Percentiles rank a stretch among this genome's conserved stretches.
Evolutionary conservation across 2,329 filamentous ascomycete genomes (phyloP).

Genomic region (Massarina eburnea): DNA sequence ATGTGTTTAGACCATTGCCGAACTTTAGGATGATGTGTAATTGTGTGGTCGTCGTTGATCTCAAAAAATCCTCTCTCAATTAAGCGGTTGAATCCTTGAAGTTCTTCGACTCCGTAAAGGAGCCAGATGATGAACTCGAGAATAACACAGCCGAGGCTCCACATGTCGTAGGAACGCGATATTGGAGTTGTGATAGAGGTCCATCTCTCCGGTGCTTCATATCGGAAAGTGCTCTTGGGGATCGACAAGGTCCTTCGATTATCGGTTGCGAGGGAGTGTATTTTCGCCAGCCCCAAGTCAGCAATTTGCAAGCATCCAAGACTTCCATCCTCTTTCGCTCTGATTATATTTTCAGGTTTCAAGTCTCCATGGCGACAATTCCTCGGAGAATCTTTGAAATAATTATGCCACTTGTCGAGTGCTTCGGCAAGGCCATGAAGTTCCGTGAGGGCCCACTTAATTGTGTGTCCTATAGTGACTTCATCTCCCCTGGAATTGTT

Average conservation of each 20-base stretch:
- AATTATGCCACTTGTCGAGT: constrained; percentile 7
- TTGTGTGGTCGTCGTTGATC: too few species aligned
- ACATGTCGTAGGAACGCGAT: constrained; percentile 14
- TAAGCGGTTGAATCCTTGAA: constrained; percentile 4
- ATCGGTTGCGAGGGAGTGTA: constrained; percentile 5
- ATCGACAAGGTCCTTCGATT: background rate
- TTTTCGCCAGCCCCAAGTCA: constrained; percentile 10
- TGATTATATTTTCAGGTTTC: constrained; percentile 11
- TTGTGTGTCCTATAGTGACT: too few species aligned
- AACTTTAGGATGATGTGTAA: too few species aligned
- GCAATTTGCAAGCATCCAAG: constrained; percentile 12
- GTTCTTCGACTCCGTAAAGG: constrained; percentile 7
- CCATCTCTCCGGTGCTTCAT: constrained; percentile 12
- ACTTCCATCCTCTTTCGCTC: background rate
- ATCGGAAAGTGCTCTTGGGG: constrained; percentile 8
- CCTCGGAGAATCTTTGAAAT: background rate
- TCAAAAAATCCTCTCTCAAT: background rate
- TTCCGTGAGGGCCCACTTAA: constrained; percentile 11
- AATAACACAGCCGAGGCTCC: constrained; percentile 18
- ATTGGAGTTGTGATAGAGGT: background rate
- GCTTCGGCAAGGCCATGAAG: constrained; percentile 13
- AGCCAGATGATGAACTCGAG: constrained; percentile 19
- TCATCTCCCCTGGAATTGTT: background rate
- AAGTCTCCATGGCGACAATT: constrained; percentile 11
- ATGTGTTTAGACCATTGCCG: too few species aligned